These are phyloP conservation scores for Wolfiporia cocos DNA, from an alignment of 1,284 basidiomycete genomes.

Conservation along the genomic window DNA sequence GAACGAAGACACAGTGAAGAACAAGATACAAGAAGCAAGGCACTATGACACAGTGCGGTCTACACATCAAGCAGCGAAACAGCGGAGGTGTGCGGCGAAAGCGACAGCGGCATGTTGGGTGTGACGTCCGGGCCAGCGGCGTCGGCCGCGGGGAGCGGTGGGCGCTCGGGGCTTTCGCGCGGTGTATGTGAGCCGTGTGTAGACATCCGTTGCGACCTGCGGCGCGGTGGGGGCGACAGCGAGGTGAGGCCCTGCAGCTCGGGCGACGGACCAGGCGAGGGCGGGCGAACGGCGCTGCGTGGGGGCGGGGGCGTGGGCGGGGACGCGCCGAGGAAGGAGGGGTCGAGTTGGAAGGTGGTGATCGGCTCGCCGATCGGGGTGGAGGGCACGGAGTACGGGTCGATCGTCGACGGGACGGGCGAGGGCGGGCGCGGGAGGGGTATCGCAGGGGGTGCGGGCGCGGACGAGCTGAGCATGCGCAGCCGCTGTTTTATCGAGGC, in stretches of 20 bases:
- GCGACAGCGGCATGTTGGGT: slow-evolving; percentile 28
- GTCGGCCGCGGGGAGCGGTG: slow-evolving; percentile 8
- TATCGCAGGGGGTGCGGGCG: slow-evolving; percentile 25
- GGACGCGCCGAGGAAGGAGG: slow-evolving; percentile 44
- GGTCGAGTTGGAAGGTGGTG: slow-evolving; percentile 44
- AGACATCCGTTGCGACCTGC: slow-evolving; percentile 37
- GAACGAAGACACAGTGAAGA: too few species aligned
- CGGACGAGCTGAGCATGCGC: slow-evolving; percentile 55
- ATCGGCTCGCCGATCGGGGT: slow-evolving; percentile 56
- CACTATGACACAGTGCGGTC: too few species aligned
- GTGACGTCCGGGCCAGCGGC: slow-evolving; percentile 6
- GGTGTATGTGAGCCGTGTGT: slow-evolving; percentile 20
- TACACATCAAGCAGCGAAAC: slow-evolving; percentile 8
- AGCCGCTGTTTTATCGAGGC: slow-evolving; percentile 46
- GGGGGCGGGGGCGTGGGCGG: slow-evolving; percentile 33
- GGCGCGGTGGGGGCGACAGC: slow-evolving; percentile 54
- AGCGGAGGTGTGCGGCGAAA: slow-evolving; percentile 14
- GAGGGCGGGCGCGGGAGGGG: slow-evolving; percentile 16
- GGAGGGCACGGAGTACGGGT: slow-evolving; percentile 20
- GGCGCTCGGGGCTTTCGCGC: slow-evolving; percentile 1
- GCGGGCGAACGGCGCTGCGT: slow-evolving; percentile 14
- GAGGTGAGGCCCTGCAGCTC: slow-evolving; percentile 41
- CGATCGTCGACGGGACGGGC: slow-evolving; percentile 20
- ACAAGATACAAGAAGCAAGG: too few species aligned
- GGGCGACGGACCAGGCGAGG: slow-evolving; percentile 29